A percentile compares a stretch with the other conserved stretches of the same genome.
Evolutionary conservation across 805 yeast species (phyloP).

Genomic region (Monosporozyma siamensis): DNA sequence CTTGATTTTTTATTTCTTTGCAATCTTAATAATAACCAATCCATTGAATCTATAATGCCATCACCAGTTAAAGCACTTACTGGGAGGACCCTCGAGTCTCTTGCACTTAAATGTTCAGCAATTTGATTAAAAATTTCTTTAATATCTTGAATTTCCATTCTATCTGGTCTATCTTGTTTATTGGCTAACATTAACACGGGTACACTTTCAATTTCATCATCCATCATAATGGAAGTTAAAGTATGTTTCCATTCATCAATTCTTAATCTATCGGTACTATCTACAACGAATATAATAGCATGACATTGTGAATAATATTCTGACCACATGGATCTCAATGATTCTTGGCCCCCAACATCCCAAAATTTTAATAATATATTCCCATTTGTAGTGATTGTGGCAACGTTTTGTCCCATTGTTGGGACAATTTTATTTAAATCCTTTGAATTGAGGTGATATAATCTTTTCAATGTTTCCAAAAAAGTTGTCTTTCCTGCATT

Average conservation of each 20-base stretch:
- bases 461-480: conserved; percentile 53
- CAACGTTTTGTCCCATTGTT: conserved; percentile 89
- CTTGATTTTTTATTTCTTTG: conserved; percentile 35
- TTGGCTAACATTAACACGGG: conserved; percentile 93
- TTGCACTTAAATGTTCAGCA: conserved; percentile 77
- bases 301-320: conserved; percentile 80
- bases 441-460: conserved; percentile 40
- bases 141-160: conserved; percentile 67
- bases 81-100: conserved; percentile 85
- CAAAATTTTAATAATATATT: conserved; percentile 64
- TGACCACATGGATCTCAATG: conserved; percentile 79
- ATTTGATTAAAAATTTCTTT: conserved; percentile 75
- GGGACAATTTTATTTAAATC: conserved; percentile 66
- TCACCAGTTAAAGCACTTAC: conserved; percentile 72
- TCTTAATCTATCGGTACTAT: conserved; percentile 76
- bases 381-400: conserved; percentile 33
- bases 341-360: conserved; percentile 95
- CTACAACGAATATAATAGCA: conserved; percentile 87
- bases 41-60: conserved; percentile 79
- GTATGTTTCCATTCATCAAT: conserved; percentile 74
- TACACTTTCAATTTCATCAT: conserved; percentile 60
- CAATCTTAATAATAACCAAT: conserved; percentile 74
- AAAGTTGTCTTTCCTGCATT: conserved; percentile 93
- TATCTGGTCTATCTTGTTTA: conserved; percentile 73
- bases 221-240: conserved; percentile 44